Percentiles rank a stretch among this genome's conserved stretches.
Evolutionary conservation across 768 basidiomycete genomes (phyloP).

Genomic region (Mycena filopes): DNA sequence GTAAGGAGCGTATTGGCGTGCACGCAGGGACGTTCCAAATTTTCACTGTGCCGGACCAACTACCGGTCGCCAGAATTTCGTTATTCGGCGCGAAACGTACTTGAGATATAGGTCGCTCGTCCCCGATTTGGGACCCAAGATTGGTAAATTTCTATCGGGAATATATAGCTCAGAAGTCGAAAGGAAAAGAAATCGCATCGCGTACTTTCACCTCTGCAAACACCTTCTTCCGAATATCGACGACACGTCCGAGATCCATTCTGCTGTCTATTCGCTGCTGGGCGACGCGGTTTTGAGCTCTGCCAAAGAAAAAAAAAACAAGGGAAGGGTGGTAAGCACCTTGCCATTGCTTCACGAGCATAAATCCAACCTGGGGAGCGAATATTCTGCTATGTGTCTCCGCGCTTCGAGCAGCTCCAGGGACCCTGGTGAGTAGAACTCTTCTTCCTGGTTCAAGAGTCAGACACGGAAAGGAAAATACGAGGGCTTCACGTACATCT

Average conservation of each 20-base stretch:
- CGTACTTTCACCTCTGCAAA: conserved; percentile 90
- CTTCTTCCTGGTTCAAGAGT: conserved; percentile 72
- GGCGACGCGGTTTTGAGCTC: conserved; percentile 94
- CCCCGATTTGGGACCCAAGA: conserved; percentile 97
- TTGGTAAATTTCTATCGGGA: conserved; percentile 80
- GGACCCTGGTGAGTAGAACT: conserved; percentile 95
- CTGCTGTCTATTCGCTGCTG: conserved; percentile 92
- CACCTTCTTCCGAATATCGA: conserved; percentile 92
- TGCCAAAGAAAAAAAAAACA: conserved; percentile 61
- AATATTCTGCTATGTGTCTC: conserved; percentile 90
- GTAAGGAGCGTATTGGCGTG: conserved; percentile 77
- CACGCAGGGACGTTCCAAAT: conserved; percentile 96
- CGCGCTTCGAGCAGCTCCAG: conserved; percentile 88
- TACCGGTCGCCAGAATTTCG: conserved; percentile 88
- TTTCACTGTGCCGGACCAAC: conserved; percentile 96
- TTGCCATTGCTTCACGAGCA: conserved; percentile 62
- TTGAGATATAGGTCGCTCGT: conserved; percentile 93
- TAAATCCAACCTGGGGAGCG: conserved; percentile 91
- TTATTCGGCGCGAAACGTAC: conserved; percentile 96
- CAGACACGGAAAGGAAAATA: conserved; percentile 5
- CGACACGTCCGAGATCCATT: conserved; percentile 87
- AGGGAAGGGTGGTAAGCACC: conserved; percentile 77
- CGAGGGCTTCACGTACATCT: conserved; percentile 59
- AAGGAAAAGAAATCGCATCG: conserved; percentile 2
- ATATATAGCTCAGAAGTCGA: neutral